phyloP scores from a whole-genome alignment of 441 rosid species.

The Arabidopsis lyrata region DNA sequence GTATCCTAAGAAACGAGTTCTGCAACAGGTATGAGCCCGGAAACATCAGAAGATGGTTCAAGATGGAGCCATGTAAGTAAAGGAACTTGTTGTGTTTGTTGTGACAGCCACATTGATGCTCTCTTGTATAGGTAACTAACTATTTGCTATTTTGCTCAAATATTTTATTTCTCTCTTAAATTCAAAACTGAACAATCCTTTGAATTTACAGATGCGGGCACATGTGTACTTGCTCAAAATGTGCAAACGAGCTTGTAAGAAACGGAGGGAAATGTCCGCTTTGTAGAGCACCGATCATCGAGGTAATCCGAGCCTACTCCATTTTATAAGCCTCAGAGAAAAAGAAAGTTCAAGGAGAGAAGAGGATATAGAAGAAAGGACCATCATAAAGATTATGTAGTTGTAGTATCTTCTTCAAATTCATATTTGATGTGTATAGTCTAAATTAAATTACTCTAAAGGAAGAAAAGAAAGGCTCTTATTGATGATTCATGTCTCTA shows the following conservation, averaged over 20 bases:
- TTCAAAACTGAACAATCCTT: not conserved
- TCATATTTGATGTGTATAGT: slow-evolving; percentile 35
- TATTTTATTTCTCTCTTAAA: not conserved
- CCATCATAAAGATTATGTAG: slow-evolving; percentile 33
- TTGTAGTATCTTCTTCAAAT: slow-evolving; percentile 38
- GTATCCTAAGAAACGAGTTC: not conserved
- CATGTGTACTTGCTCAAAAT: slow-evolving; percentile 97
- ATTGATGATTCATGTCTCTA: slow-evolving; percentile 11
- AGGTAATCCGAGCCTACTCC: slow-evolving; percentile 96
- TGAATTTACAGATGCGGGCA: slow-evolving; percentile 86
- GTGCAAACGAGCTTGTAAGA: slow-evolving; percentile 88
- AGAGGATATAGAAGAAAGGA: slow-evolving; percentile 22
- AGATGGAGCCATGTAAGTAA: slow-evolving; percentile 88
- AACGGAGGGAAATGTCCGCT: slow-evolving; percentile 94
- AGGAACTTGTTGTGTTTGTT: slow-evolving; percentile 96
- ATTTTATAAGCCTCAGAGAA: slow-evolving; percentile 59
- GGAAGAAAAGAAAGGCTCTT: slow-evolving; percentile 15
- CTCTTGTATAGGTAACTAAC: slow-evolving; percentile 84
- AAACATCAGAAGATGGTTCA: slow-evolving; percentile 87
- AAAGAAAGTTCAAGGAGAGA: not conserved
- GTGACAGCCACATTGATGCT: slow-evolving; percentile 93
- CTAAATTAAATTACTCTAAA: slow-evolving; percentile 13
- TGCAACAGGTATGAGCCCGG: slow-evolving; percentile 63
- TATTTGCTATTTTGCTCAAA: not conserved
- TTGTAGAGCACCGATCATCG: slow-evolving; percentile 93